Base-by-base conservation (phyloP, 768 basidiomycete genomes). In the Boletus insuetus region DNA sequence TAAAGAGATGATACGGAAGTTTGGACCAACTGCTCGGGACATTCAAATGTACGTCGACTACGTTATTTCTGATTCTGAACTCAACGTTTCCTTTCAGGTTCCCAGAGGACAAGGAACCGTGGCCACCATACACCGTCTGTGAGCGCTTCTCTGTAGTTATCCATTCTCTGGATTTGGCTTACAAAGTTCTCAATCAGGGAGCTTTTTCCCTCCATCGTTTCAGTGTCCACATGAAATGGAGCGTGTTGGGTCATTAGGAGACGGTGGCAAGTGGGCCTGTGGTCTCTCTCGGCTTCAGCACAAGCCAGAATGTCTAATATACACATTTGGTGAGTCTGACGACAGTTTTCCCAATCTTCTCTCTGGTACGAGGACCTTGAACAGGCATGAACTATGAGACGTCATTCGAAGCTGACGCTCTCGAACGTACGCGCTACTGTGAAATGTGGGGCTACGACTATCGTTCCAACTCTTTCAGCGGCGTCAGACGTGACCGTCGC, bases 181-280 rank as follows among this genome's bases (percentile, higher is more conserved):
- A 62, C 37, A 16, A 53, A 16, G 17, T 39, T 38, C 42, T 38
- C 42, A 14, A 49, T 20, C 46, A 76, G 74, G 77, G 77, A 79
- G 79, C 58, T 80, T 80, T 55, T 79, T 79, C 49, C 69, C 72
- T 19, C 70, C 79, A 0, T 61, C 75, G 1, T 80, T 75, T 55
- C 66, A 72, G 31, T 78, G 79, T 61, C 77, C 79, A 20, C 76
- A 78, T 55, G 69, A 75, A 49, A 47, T 72, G 13, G 72, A 78
- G 56, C 76, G 77, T 20, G 53, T 78, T 48, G 77, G 77, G 39
- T 74, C 77, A 14, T 69, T 87, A 10, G 84, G 84, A 17, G 85
- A 86, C 63, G 85, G 86, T 14, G 85, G 86, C 14, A 87, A 87
- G 69, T 87, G 83, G 82, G 75, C 84, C 16, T 87, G 86, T 61